phyloP scores from a whole-genome alignment of 768 basidiomycete genomes.

The Suillus occidentalis region DNA sequence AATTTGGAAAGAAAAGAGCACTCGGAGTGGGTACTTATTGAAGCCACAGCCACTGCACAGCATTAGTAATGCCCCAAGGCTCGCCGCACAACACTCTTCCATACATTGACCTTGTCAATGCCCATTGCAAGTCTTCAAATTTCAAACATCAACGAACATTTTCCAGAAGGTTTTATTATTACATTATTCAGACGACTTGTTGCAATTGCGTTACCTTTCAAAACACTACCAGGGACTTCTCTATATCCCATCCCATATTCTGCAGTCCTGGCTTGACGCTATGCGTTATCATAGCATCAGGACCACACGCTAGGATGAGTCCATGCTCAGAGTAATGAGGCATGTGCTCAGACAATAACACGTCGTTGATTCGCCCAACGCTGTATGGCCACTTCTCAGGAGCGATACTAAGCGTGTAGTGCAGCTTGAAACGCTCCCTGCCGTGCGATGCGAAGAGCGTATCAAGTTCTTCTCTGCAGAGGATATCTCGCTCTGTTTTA shows the following conservation, averaged over 20 bases:
- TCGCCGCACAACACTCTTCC: neutral
- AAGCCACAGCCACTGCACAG: too few species aligned
- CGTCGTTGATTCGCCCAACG: slow-evolving; percentile 39
- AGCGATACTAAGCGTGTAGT: slow-evolving; percentile 40
- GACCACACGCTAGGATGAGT: slow-evolving; percentile 52
- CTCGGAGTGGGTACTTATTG: too few species aligned
- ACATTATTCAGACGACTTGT: neutral
- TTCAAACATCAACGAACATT: neutral
- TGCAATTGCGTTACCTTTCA: slow-evolving; percentile 14
- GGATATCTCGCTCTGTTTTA: slow-evolving; percentile 48
- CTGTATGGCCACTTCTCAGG: slow-evolving; percentile 41
- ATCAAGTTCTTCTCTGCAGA: slow-evolving; percentile 51
- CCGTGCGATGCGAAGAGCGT: slow-evolving; percentile 29
- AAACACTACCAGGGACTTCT: slow-evolving; percentile 34
- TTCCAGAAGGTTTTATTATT: neutral
- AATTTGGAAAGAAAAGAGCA: too few species aligned
- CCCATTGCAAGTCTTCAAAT: too few species aligned
- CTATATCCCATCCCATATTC: slow-evolving; percentile 37
- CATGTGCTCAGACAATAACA: slow-evolving; percentile 40
- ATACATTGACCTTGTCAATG: neutral
- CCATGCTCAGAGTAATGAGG: slow-evolving; percentile 39
- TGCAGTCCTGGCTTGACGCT: slow-evolving; percentile 33
- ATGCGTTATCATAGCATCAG: slow-evolving; percentile 39
- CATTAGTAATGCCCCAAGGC: too few species aligned
- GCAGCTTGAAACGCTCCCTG: slow-evolving; percentile 36